A percentile compares a stretch with the other conserved stretches of the same genome.
Conservation (phyloP, 257 asterid species). For the Nicotiana otophora region DNA sequence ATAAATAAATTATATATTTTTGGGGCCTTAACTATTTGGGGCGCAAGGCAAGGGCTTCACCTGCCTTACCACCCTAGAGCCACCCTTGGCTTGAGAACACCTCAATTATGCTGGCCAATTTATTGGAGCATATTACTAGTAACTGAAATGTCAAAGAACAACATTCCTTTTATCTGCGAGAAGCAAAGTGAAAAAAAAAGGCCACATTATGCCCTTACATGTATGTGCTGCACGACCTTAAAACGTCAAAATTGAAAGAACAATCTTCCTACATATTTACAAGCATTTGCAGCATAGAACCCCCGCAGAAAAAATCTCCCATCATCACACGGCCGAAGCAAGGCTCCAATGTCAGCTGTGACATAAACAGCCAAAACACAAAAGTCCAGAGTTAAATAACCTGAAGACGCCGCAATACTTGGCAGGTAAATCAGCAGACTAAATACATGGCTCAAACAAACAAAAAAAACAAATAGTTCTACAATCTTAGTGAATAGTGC, state of each 20-base stretch:
- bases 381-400: neutral
- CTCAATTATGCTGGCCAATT: neutral
- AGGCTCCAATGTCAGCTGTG: neutral
- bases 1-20: too few relatives aligned
- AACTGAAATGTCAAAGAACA: neutral
- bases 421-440: neutral
- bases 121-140: neutral
- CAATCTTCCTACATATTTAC: constrained; percentile 3
- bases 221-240: neutral
- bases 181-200: neutral
- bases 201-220: neutral
- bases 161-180: neutral
- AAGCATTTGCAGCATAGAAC: neutral
- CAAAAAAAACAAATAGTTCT: neutral
- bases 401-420: neutral
- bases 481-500: neutral
- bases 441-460: neutral
- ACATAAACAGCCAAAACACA: neutral
- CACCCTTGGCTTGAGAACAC: too few relatives aligned
- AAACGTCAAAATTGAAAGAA: neutral
- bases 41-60: too few relatives aligned
- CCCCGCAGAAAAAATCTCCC: neutral
- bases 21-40: too few relatives aligned
- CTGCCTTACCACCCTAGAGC: too few relatives aligned
- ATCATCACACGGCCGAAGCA: neutral